Evolutionary conservation across 495 filamentous ascomycete species (phyloP).

Genomic region (Coniosporium apollinis): DNA sequence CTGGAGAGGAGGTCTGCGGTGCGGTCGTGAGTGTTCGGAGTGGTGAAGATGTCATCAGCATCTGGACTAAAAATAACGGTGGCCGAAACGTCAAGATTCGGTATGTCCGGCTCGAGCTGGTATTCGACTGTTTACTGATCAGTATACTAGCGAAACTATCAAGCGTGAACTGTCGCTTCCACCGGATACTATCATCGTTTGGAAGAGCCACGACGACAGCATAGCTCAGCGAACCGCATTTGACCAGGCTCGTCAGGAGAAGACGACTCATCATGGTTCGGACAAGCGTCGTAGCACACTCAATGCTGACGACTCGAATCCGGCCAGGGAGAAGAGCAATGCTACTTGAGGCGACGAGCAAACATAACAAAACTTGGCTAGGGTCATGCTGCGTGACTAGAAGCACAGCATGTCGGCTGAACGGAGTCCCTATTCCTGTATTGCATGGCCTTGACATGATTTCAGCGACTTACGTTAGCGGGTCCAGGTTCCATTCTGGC

Average conservation of each 20-base stretch:
- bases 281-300: constrained; percentile 20
- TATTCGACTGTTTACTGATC: background rate
- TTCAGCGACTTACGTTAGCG: no score
- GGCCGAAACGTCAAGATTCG: constrained; percentile 92
- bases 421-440: no score
- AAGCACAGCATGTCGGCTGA: no score
- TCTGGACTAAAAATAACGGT: constrained; percentile 88
- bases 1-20: constrained; percentile 86
- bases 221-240: constrained; percentile 23
- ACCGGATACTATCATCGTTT: constrained; percentile 74
- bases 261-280: constrained; percentile 11
- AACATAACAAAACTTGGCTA: no score
- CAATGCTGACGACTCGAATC: constrained; percentile 8
- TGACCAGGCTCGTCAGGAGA: constrained; percentile 24
- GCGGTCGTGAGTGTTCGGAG: constrained; percentile 85
- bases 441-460: no score
- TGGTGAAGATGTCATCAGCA: constrained; percentile 91
- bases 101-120: constrained; percentile 31
- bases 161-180: constrained; percentile 76
- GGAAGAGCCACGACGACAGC: constrained; percentile 69
- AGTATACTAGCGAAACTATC: constrained; percentile 59
- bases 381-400: no score
- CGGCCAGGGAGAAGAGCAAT: constrained; percentile 12
- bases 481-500: no score
- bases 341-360: constrained; percentile 1